Conservation (phyloP, 192 early-diverging fungal species). For the Mortierella claussenii region DNA sequence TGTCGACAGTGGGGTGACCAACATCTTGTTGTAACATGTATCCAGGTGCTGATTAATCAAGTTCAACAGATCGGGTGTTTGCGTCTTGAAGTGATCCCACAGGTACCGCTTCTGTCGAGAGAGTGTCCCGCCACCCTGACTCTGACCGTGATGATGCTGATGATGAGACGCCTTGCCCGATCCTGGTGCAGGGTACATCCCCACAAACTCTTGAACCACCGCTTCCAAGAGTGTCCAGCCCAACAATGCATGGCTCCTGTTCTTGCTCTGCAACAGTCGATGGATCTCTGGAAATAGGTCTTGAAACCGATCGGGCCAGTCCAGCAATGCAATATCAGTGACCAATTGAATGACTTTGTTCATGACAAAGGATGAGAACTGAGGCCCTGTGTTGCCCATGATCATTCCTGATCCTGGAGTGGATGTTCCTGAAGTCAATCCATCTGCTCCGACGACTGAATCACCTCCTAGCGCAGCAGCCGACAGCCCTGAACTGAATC, state of each 20-base stretch:
- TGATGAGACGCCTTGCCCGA: constrained; percentile 19
- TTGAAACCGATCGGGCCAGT: constrained; percentile 47
- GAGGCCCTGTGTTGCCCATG: neutral
- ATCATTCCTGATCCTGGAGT: neutral
- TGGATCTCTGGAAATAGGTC: constrained; percentile 47
- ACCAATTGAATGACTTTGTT: constrained; percentile 48
- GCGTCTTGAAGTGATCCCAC: constrained; percentile 40
- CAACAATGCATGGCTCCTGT: constrained; percentile 26
- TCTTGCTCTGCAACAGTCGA: constrained; percentile 33
- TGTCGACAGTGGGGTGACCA: constrained; percentile 36
- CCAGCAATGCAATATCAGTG: constrained; percentile 38
- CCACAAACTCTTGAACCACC: constrained; percentile 34
- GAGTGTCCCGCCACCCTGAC: too few species aligned
- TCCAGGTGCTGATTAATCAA: constrained; percentile 48
- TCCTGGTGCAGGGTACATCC: constrained; percentile 33
- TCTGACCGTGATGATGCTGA: constrained; percentile 19
- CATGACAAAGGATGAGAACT: constrained; percentile 33
- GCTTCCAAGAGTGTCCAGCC: constrained; percentile 49
- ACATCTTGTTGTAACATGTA: constrained; percentile 34
- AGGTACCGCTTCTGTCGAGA: constrained; percentile 29
- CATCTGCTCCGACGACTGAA: neutral
- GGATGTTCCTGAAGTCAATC: neutral
- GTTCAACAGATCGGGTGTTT: constrained; percentile 27
- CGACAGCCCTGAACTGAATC: neutral
- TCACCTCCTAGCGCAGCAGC: neutral